phyloP scores from a whole-genome alignment of 2,329 filamentous ascomycete genomes.

The Sporothrix schenckii region DNA sequence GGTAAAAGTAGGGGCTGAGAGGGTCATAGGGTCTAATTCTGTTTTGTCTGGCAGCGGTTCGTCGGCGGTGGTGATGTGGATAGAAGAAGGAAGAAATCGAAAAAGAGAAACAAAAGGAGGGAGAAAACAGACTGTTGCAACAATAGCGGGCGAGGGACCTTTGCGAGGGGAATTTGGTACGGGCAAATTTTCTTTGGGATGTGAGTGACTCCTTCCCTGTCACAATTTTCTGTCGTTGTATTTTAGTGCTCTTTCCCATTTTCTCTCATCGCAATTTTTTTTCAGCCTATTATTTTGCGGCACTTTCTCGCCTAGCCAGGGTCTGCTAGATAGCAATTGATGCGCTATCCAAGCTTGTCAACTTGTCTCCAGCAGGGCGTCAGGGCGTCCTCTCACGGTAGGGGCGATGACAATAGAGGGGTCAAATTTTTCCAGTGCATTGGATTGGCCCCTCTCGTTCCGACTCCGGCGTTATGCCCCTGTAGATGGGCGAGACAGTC shows the following conservation, averaged over 20 bases:
- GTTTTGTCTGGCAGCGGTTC: conserved; percentile 9
- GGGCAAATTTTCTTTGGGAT: conserved; percentile 34
- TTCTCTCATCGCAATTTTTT: conserved; percentile 7
- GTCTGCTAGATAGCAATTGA: conserved; percentile 18
- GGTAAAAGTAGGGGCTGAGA: conserved; percentile 28
- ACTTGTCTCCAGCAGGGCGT: no score
- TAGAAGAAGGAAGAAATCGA: conserved; percentile 25
- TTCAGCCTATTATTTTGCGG: conserved; percentile 21
- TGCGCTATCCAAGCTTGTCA: conserved; percentile 3
- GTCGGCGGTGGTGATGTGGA: conserved; percentile 13
- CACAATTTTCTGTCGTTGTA: conserved; percentile 6
- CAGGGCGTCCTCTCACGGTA: no score
- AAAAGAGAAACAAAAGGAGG: conserved; percentile 25
- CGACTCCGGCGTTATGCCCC: conserved; percentile 23
- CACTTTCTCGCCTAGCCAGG: conserved; percentile 20
- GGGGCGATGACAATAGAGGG: background rate
- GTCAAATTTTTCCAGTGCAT: conserved; percentile 8
- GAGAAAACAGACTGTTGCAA: conserved; percentile 32
- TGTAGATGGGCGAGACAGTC: background rate
- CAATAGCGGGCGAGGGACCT: conserved; percentile 5
- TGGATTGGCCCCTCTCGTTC: conserved; percentile 13
- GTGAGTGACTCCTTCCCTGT: conserved; percentile 35
- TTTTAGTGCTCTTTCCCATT: conserved; percentile 23
- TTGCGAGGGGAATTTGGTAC: conserved; percentile 18
- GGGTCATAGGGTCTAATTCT: conserved; percentile 4